A percentile compares a stretch with the other conserved stretches of the same genome.
Conservation (phyloP, 495 filamentous ascomycete species). For the Aspergillus bertholletiae region DNA sequence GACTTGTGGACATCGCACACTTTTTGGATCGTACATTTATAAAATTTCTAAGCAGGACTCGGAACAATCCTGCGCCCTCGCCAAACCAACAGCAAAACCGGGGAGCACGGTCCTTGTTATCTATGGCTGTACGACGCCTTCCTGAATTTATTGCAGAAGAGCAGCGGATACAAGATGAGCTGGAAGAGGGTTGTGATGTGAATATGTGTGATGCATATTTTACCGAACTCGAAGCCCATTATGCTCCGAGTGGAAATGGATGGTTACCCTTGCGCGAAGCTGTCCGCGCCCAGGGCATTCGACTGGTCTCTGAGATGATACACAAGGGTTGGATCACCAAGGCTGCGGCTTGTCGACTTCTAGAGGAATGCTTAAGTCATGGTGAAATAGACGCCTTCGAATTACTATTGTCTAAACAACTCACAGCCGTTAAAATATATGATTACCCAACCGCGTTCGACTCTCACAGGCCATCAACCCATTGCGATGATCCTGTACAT, state of each 20-base stretch:
- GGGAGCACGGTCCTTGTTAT: conserved; percentile 57
- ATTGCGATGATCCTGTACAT: conserved; percentile 26
- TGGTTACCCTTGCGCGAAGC: conserved; percentile 65
- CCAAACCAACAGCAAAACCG: conserved; percentile 1
- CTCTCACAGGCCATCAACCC: conserved; percentile 7
- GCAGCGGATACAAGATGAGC: conserved; percentile 52
- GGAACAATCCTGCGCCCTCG: not conserved
- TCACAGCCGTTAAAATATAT: conserved; percentile 26
- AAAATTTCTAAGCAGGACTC: conserved; percentile 37
- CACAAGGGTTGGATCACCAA: conserved; percentile 39
- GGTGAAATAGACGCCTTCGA: conserved; percentile 39
- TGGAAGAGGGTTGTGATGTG: conserved; percentile 42
- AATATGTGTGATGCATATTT: conserved; percentile 56
- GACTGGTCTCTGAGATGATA: conserved; percentile 54
- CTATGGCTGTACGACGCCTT: conserved; percentile 59
- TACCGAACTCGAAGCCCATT: conserved; percentile 61
- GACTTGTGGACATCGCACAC: conserved; percentile 35
- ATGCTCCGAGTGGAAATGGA: conserved; percentile 47
- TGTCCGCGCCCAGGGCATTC: conserved; percentile 64
- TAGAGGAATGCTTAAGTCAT: conserved; percentile 30
- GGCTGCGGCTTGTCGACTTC: conserved; percentile 27
- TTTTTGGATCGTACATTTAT: conserved; percentile 36
- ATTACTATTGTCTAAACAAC: conserved; percentile 27
- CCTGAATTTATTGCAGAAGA: conserved; percentile 62
- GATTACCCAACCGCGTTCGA: conserved; percentile 32